Conservation (phyloP, 345 rosid genomes). For the Viola odorata region DNA sequence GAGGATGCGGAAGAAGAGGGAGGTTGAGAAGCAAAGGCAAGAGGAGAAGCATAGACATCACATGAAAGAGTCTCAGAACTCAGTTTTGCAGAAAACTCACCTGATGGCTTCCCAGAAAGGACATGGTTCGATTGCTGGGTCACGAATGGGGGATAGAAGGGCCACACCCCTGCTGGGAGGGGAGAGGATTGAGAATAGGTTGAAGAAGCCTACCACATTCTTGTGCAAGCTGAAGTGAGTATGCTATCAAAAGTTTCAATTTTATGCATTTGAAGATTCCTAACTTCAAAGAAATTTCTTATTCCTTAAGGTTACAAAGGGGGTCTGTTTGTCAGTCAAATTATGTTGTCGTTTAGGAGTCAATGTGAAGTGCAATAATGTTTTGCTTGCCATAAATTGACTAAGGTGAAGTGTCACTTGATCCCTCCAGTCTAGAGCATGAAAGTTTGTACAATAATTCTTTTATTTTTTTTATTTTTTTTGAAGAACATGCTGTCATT, state of each 20-base stretch:
- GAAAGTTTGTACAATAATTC: no score
- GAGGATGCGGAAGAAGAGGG: slow-evolving; percentile 84
- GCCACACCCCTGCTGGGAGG: slow-evolving; percentile 58
- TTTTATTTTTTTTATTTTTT: no score
- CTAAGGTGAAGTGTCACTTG: no score
- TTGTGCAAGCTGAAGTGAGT: slow-evolving; percentile 98
- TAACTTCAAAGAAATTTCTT: no score
- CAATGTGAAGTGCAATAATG: no score
- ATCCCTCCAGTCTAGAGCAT: no score
- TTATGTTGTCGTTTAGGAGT: no score
- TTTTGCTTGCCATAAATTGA: no score
- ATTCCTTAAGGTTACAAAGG: no score
- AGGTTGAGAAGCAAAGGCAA: slow-evolving; percentile 76
- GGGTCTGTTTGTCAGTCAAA: no score
- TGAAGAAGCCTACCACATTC: slow-evolving; percentile 98
- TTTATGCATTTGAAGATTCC: no score
- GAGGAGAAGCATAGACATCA: slow-evolving; percentile 64
- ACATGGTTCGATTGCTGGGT: slow-evolving; percentile 64
- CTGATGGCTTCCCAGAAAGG: slow-evolving; percentile 53
- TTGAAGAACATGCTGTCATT: no score
- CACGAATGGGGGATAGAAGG: slow-evolving; percentile 76
- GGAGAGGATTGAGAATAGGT: slow-evolving; percentile 84
- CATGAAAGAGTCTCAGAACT: slow-evolving; percentile 54
- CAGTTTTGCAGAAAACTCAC: slow-evolving; percentile 49
- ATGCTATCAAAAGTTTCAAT: background rate